A percentile compares a stretch with the other conserved stretches of the same genome.
Evolutionary conservation across 2,329 filamentous ascomycete species (phyloP).

Genomic region (Alternaria burnsii): DNA sequence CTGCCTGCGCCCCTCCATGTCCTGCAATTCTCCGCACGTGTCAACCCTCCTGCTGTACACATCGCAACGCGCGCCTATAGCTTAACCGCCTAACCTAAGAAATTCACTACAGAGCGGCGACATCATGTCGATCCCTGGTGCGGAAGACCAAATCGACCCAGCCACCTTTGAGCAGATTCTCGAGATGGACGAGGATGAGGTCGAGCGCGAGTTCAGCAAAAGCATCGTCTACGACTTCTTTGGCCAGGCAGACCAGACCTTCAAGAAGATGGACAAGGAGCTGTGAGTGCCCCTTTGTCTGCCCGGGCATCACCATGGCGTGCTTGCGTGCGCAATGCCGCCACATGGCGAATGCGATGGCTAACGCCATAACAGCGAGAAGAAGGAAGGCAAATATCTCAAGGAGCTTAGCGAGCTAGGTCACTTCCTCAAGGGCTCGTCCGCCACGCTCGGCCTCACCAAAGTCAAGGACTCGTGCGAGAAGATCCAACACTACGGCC

Average conservation of each 20-base stretch:
- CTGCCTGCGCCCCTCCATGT: slow-evolving; percentile 23
- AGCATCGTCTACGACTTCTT: slow-evolving; percentile 94
- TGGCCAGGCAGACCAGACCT: slow-evolving; percentile 86
- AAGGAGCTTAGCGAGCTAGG: slow-evolving; percentile 81
- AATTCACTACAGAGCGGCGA: slow-evolving; percentile 35
- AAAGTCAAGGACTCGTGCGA: slow-evolving; percentile 95
- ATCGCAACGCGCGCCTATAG: slow-evolving; percentile 3
- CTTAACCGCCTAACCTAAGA: slow-evolving; percentile 10
- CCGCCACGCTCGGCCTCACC: slow-evolving; percentile 87
- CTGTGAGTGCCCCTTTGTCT: slow-evolving; percentile 69
- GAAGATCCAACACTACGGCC: slow-evolving; percentile 93
- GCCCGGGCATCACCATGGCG: slow-evolving; percentile 5
- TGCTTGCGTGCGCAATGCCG: neutral
- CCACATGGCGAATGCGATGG: neutral
- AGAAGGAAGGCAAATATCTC: slow-evolving; percentile 65
- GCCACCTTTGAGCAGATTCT: slow-evolving; percentile 92
- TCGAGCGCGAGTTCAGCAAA: slow-evolving; percentile 84
- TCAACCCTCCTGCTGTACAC: neutral
- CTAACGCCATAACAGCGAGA: slow-evolving; percentile 60
- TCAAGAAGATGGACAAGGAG: slow-evolving; percentile 80
- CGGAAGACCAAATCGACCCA: slow-evolving; percentile 79
- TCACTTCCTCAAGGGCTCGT: slow-evolving; percentile 97
- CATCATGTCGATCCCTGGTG: slow-evolving; percentile 63
- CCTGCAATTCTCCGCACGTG: slow-evolving; percentile 18
- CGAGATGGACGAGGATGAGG: slow-evolving; percentile 95